Percentiles rank a stretch among this genome's conserved stretches.
Evolutionary conservation across 2,329 filamentous ascomycete genomes (phyloP).

Genomic region (Penicillium brevicompactum): DNA sequence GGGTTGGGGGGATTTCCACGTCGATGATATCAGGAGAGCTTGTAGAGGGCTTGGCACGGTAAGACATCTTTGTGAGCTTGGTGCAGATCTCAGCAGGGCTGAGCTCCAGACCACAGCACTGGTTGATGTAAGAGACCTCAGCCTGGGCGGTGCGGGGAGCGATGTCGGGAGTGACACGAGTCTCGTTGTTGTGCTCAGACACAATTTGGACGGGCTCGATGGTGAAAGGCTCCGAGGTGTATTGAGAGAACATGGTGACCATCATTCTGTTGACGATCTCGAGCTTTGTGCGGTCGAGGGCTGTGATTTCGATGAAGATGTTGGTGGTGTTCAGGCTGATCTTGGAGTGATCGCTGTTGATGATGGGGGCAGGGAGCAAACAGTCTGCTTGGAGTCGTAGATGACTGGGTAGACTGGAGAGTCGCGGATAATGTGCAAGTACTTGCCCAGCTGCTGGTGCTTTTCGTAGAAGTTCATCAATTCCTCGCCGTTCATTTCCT

Average conservation of each 20-base stretch:
- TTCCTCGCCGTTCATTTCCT: conserved; percentile 82
- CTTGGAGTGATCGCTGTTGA: conserved; percentile 96
- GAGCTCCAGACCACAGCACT: conserved; percentile 80
- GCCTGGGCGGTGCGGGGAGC: conserved; percentile 75
- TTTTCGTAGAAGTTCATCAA: conserved; percentile 94
- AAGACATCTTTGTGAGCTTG: conserved; percentile 86
- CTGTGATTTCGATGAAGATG: conserved; percentile 95
- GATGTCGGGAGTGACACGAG: conserved; percentile 78
- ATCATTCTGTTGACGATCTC: conserved; percentile 96
- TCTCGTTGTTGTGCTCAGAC: conserved; percentile 86
- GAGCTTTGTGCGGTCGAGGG: conserved; percentile 92
- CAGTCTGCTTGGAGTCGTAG: conserved; percentile 80
- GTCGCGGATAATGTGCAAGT: conserved; percentile 91
- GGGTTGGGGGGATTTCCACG: conserved; percentile 81
- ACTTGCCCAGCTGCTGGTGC: conserved; percentile 88
- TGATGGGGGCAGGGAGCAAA: conserved; percentile 94
- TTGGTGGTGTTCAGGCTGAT: conserved; percentile 90
- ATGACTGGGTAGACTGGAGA: conserved; percentile 94
- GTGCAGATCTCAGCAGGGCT: conserved; percentile 74
- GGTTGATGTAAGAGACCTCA: conserved; percentile 91
- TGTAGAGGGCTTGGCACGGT: conserved; percentile 73
- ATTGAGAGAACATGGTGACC: conserved; percentile 94
- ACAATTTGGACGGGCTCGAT: conserved; percentile 92
- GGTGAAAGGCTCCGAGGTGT: conserved; percentile 85
- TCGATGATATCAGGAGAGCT: conserved; percentile 72